Conservation (phyloP, 768 basidiomycete species). For the Tylopilus balloui region DNA sequence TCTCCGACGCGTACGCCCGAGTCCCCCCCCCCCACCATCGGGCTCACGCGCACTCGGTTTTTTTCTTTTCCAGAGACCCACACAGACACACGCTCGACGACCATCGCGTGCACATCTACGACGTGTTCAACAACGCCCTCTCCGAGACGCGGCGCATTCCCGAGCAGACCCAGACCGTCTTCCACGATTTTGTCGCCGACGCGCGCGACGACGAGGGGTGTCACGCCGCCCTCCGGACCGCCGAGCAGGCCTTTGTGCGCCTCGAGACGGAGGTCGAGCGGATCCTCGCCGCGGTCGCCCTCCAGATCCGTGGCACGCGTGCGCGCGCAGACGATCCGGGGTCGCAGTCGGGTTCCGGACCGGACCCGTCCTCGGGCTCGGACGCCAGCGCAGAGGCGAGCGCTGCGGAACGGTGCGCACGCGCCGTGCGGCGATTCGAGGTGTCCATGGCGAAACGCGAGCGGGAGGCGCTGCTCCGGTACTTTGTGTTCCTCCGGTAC, state of each 20-base stretch:
- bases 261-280: constrained; percentile 43
- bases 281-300: constrained; percentile 35
- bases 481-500: constrained; percentile 54
- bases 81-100: constrained; percentile 29
- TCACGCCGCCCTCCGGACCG: constrained; percentile 34
- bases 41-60: background rate
- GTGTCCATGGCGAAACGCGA: constrained; percentile 19
- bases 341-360: background rate
- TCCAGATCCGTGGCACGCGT: constrained; percentile 26
- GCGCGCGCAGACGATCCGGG: background rate
- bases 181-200: constrained; percentile 38
- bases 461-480: constrained; percentile 43
- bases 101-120: constrained; percentile 48
- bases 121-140: constrained; percentile 49
- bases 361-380: background rate
- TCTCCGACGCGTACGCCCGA: constrained; percentile 34
- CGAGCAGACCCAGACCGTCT: constrained; percentile 34
- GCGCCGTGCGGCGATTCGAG: constrained; percentile 16
- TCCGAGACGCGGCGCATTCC: constrained; percentile 41
- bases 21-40: background rate
- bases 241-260: constrained; percentile 39
- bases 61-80: constrained; percentile 17
- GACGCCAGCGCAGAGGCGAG: background rate
- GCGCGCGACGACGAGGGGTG: constrained; percentile 37
- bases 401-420: background rate